Evolutionary conservation across 2,329 filamentous ascomycete species (phyloP).

Genomic region (Trichoderma pleuroti): DNA sequence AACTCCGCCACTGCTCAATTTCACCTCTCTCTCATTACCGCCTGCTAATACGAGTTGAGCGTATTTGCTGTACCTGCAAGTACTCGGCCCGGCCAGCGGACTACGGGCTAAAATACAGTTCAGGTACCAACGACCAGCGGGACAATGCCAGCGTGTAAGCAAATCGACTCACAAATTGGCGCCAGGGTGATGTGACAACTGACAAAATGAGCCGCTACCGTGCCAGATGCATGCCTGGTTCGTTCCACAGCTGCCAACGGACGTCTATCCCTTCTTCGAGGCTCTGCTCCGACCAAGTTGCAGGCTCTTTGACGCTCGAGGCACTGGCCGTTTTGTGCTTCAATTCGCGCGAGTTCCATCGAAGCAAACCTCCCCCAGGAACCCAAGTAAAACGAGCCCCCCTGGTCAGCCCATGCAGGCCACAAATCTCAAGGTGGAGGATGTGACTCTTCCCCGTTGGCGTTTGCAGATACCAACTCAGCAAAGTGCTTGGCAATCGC

Average conservation of each 20-base stretch:
- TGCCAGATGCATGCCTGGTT: neutral
- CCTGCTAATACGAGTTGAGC: neutral
- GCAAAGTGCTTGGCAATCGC: neutral
- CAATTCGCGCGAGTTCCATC: neutral
- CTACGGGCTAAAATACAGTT: neutral
- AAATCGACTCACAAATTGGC: neutral
- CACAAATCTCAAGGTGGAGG: neutral
- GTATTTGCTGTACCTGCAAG: neutral
- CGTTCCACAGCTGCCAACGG: conserved; percentile 1
- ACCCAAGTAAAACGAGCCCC: neutral
- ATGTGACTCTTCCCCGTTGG: neutral
- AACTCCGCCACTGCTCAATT: neutral
- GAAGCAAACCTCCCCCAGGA: neutral
- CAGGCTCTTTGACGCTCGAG: neutral
- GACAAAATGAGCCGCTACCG: neutral
- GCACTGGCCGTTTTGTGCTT: neutral
- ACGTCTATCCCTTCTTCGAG: neutral
- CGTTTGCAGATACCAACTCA: neutral
- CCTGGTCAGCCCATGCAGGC: neutral
- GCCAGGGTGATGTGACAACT: conserved; percentile 8
- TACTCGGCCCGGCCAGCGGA: neutral
- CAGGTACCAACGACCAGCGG: neutral
- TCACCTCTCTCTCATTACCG: neutral
- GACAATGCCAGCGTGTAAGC: neutral
- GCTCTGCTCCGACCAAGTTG: neutral